phyloP scores from a whole-genome alignment of 1,284 basidiomycete species.

The Trametes sp. region DNA sequence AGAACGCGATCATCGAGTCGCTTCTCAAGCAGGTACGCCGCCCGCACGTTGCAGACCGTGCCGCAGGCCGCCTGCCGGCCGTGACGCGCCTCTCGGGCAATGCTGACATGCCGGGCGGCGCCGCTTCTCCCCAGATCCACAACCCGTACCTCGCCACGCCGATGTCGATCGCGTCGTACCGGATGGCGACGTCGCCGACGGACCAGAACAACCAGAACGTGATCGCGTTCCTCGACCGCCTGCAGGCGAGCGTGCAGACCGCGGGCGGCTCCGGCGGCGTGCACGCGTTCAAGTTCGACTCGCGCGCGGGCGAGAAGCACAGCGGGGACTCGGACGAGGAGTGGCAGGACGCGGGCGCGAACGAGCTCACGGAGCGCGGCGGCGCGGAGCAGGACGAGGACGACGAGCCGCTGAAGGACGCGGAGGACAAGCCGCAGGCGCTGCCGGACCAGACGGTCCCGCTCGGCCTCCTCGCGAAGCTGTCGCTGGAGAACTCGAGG shows the following conservation, averaged over 20 bases:
- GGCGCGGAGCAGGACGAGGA: constrained; percentile 38
- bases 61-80: neutral
- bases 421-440: constrained; percentile 54
- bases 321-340: constrained; percentile 37
- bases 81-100: neutral
- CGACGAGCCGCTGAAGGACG: constrained; percentile 39
- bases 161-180: constrained; percentile 76
- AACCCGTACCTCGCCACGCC: constrained; percentile 81
- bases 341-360: constrained; percentile 27
- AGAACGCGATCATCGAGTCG: constrained; percentile 83
- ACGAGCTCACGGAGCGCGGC: constrained; percentile 39
- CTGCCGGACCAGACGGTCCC: constrained; percentile 76
- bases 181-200: constrained; percentile 74
- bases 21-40: constrained; percentile 77
- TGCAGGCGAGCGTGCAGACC: constrained; percentile 48
- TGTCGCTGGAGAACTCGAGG: constrained; percentile 65
- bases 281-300: constrained; percentile 53
- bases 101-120: constrained; percentile 4
- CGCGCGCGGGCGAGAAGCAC: constrained; percentile 40
- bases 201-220: constrained; percentile 73
- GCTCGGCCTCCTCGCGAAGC: constrained; percentile 73
- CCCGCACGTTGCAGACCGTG: neutral
- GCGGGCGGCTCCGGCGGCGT: constrained; percentile 38
- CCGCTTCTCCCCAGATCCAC: constrained; percentile 59
- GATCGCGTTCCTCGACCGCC: constrained; percentile 71